phyloP scores from a whole-genome alignment of 768 basidiomycete genomes.

The Phaffia tasmanica region DNA sequence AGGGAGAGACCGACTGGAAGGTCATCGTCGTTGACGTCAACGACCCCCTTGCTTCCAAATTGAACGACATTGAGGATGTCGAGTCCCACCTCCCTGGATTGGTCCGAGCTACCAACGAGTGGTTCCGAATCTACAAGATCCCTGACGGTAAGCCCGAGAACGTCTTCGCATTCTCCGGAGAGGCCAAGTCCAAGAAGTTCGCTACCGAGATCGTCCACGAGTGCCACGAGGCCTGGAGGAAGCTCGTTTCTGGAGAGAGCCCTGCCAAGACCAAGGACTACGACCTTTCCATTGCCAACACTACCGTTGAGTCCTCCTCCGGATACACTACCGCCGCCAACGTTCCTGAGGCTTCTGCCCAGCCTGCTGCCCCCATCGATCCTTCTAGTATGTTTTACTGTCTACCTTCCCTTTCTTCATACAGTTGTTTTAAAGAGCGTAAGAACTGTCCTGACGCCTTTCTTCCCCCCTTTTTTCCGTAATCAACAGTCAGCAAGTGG shows the following conservation, averaged over 20 bases:
- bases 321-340: constrained; percentile 54
- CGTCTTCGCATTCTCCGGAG: constrained; percentile 96
- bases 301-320: constrained; percentile 62
- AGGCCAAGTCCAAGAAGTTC: constrained; percentile 99
- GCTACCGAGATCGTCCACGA: constrained; percentile 98
- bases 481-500: constrained; percentile 18
- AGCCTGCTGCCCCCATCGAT: constrained; percentile 78
- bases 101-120: constrained; percentile 90
- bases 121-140: constrained; percentile 61
- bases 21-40: constrained; percentile 93
- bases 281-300: constrained; percentile 74
- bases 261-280: constrained; percentile 60
- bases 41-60: constrained; percentile 87
- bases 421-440: too few species aligned
- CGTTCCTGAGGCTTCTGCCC: constrained; percentile 67
- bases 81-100: constrained; percentile 95
- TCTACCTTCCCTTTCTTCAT: background rate
- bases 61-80: constrained; percentile 98
- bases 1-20: constrained; percentile 99
- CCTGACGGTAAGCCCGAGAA: constrained; percentile 49
- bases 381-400: constrained; percentile 54
- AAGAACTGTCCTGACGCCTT: background rate
- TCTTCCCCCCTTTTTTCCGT: background rate
- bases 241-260: constrained; percentile 66
- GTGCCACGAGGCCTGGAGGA: constrained; percentile 97